Percentiles rank a stretch among this genome's conserved stretches.
These are phyloP conservation scores for Aureobasidium leucospermi DNA, from an alignment of 2,329 filamentous ascomycete genomes.

Conservation along the genomic window DNA sequence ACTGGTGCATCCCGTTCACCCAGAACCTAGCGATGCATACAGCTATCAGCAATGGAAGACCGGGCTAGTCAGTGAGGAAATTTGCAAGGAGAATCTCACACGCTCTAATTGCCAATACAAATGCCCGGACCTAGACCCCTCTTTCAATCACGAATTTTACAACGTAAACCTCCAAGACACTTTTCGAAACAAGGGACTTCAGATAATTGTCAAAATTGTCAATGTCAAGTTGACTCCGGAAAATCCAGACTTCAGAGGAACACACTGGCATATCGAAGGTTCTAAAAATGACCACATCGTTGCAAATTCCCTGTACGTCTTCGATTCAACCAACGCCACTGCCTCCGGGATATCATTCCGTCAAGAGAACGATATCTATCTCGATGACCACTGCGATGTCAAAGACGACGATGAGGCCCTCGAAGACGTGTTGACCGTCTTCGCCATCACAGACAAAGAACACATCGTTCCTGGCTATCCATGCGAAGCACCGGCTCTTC, in stretches of 20 bases:
- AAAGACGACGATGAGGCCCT: conserved; percentile 15
- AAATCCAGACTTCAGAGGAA: conserved; percentile 43
- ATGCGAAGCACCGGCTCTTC: conserved; percentile 21
- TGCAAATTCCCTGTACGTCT: conserved; percentile 54
- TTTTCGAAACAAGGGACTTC: conserved; percentile 39
- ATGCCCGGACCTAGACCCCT: not conserved
- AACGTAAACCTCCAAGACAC: conserved; percentile 17
- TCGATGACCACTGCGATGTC: conserved; percentile 21
- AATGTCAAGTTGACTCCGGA: conserved; percentile 50
- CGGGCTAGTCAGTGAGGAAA: not conserved
- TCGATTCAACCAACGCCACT: conserved; percentile 52
- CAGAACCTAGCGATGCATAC: not conserved
- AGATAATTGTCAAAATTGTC: conserved; percentile 55
- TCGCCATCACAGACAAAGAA: not conserved
- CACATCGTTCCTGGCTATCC: not conserved
- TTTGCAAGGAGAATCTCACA: not conserved
- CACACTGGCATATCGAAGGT: conserved; percentile 41
- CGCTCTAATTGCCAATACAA: not conserved
- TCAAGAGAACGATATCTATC: conserved; percentile 18
- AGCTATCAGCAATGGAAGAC: conserved; percentile 5
- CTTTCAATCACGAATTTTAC: not conserved
- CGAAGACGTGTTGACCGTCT: not conserved
- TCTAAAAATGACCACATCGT: conserved; percentile 53
- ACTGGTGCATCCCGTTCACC: not conserved
- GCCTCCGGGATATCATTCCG: conserved; percentile 44